Evolutionary conservation across 139 green algal species (phyloP).

Genomic region (Tetradesmus obliquus): DNA sequence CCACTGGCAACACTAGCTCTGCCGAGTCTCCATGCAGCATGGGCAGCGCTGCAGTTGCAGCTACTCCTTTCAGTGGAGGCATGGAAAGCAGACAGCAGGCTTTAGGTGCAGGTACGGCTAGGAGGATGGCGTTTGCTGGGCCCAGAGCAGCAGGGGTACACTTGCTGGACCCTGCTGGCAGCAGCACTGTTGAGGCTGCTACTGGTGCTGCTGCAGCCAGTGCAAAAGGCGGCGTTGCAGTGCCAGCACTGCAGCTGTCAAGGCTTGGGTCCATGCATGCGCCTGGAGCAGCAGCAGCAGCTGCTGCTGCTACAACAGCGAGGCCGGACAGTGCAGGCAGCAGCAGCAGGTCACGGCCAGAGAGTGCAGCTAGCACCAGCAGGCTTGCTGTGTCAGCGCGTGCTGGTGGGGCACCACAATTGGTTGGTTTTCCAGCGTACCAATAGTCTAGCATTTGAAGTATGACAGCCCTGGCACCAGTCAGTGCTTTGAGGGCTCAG

Average conservation of each 20-base stretch:
- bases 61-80: not conserved
- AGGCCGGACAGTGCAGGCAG: constrained; percentile 1
- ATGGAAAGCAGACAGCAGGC: not conserved
- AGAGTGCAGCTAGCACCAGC: constrained; percentile 18
- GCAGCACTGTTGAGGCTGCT: not conserved
- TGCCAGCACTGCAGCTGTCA: not conserved
- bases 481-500: not conserved
- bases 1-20: not conserved
- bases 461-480: not conserved
- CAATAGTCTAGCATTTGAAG: not conserved
- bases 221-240: not conserved
- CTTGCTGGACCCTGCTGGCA: not conserved
- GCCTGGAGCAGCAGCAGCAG: not conserved
- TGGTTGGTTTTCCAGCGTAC: not conserved
- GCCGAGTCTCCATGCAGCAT: not conserved
- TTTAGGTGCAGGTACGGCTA: not conserved
- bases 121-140: not conserved
- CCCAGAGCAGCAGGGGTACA: not conserved
- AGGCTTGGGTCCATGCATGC: not conserved
- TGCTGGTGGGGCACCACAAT: not conserved
- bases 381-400: not conserved
- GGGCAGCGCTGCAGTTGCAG: no score
- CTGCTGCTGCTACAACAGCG: not conserved
- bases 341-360: not conserved
- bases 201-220: not conserved